Conservation (phyloP, 768 basidiomycete genomes). For the Sporobolomyces roseus region DNA sequence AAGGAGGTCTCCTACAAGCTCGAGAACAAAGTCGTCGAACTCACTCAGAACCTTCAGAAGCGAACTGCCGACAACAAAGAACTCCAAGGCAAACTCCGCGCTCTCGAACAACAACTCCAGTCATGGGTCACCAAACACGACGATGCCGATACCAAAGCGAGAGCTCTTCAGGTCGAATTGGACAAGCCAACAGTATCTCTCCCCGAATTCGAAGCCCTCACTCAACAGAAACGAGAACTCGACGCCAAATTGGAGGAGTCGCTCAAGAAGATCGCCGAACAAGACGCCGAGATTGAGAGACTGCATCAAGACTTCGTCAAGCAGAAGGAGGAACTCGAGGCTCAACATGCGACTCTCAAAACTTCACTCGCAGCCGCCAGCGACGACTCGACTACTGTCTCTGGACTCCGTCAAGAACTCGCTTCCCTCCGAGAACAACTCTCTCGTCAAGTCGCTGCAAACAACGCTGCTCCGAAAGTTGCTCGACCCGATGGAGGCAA, state of each 20-base stretch:
- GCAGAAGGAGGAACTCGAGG: slow-evolving; percentile 71
- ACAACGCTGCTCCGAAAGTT: slow-evolving; percentile 46
- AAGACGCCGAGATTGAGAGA: slow-evolving; percentile 76
- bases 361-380: slow-evolving; percentile 53
- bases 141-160: slow-evolving; percentile 70
- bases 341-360: slow-evolving; percentile 60
- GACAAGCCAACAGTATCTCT: slow-evolving; percentile 68
- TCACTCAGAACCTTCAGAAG: slow-evolving; percentile 87
- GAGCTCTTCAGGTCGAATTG: slow-evolving; percentile 67
- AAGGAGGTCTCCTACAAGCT: slow-evolving; percentile 96
- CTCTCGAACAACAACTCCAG: slow-evolving; percentile 78
- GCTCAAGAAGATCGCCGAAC: slow-evolving; percentile 66
- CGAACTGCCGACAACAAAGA: slow-evolving; percentile 88
- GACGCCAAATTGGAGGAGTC: slow-evolving; percentile 79
- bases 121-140: slow-evolving; percentile 83
- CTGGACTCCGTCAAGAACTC: slow-evolving; percentile 86
- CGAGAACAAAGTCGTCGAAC: slow-evolving; percentile 98
- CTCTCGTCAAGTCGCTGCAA: slow-evolving; percentile 88
- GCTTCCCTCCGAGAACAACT: slow-evolving; percentile 89
- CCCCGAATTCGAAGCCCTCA: slow-evolving; percentile 66
- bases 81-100: slow-evolving; percentile 66
- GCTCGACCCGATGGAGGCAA: slow-evolving; percentile 45
- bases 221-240: slow-evolving; percentile 69
- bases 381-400: slow-evolving; percentile 82
- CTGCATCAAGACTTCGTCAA: slow-evolving; percentile 70